A percentile compares a stretch with the other conserved stretches of the same genome.
Evolutionary conservation across 2,329 filamentous ascomycete species (phyloP).

Genomic region (Cadophora gregata): DNA sequence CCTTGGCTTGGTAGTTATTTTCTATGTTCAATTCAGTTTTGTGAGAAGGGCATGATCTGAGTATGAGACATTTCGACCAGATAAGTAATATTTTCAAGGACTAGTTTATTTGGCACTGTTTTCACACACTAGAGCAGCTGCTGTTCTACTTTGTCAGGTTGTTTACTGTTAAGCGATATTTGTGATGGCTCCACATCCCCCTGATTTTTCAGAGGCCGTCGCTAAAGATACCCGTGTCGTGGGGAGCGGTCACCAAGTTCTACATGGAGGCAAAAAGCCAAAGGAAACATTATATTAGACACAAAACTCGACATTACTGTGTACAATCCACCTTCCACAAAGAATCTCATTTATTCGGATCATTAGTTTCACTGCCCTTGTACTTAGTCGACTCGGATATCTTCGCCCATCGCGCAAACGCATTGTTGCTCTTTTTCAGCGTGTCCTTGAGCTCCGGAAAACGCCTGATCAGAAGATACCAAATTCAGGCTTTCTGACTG

Average conservation of each 20-base stretch:
- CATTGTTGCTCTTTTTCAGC: constrained; percentile 28
- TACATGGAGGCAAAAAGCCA: neutral
- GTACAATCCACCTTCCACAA: neutral
- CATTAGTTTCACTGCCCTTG: constrained; percentile 28
- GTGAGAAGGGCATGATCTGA: no score
- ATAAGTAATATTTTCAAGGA: no score
- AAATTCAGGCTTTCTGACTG: no score
- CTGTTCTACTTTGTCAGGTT: neutral
- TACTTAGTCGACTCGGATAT: constrained; percentile 18
- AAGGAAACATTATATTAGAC: neutral
- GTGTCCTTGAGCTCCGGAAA: constrained; percentile 26
- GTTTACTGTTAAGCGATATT: constrained; percentile 9
- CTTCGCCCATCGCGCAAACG: constrained; percentile 28
- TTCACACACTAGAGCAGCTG: no score
- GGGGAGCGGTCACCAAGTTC: neutral
- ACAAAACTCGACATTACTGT: neutral
- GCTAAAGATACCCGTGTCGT: neutral
- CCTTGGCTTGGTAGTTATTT: no score
- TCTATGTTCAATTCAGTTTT: no score
- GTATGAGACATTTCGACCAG: no score
- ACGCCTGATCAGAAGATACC: constrained; percentile 26
- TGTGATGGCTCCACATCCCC: neutral
- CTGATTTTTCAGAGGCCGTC: neutral
- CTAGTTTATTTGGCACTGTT: no score
- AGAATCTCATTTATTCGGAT: constrained; percentile 16